Evolutionary conservation across 306 rosid genomes (phyloP), one percentile per base, ranked within the genome.

Genomic region (Mimosa bimucronata): DNA sequence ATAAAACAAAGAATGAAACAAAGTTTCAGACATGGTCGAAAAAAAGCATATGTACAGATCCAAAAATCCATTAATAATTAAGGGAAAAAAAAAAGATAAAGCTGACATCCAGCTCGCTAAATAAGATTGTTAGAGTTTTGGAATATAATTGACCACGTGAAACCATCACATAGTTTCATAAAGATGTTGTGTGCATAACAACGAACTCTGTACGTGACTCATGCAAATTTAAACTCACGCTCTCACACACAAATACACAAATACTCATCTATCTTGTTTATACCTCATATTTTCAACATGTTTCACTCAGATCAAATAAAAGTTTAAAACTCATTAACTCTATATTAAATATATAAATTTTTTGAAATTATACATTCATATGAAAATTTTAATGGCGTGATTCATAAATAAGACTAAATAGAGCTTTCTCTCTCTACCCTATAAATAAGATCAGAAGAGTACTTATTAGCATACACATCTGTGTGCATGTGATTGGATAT

Each of bases 61-160:
- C 73, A 78, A 78, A 73, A 78, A 73, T 46, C 23, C 21, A 31
- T 79, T 30, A 30, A 28, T 16, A 15, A 38, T 5, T 34, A 34
- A 45, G 18, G 8, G 13, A 14, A 7, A n/a, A 23, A 69, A 42
- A 0, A 23, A 0, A 55, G 30, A 66, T 42, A 74, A 78, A 74
- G 13, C 77, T 68, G 86, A 74, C 77, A 79, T 5, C 41, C 46
- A 45, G 41, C 55, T 61, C 75, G 25, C 55, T 25, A 74, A 73
- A 66, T 78, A 18, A 66, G 25, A 66, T 34, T 37, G 16, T 25
- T 26, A 64, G 75, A n/a, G 19, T 40, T 66, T 21, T 18, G 28
- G 58, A 83, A 34, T n/a, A n/a, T n/a, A n/a, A n/a, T 34, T 44
- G 62, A 58, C 67, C 38, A 26, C n/a, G n/a, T 1, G 67, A 61